phyloP scores from a whole-genome alignment of 257 asterid genomes.

The Rubia yunnanensis region DNA sequence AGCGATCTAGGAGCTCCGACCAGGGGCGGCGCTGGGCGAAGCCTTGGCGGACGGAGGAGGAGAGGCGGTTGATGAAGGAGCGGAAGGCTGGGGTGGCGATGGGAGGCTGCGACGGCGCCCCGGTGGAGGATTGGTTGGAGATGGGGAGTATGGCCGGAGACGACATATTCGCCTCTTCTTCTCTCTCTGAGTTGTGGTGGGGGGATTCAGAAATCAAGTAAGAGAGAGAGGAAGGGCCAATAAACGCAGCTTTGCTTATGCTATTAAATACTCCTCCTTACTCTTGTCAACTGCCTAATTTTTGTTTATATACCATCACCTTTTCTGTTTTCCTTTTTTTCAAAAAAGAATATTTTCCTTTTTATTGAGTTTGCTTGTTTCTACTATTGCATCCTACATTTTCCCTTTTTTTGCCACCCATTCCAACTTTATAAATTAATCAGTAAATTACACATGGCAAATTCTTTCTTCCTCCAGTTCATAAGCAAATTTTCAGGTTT shows the following conservation, averaged over 20 bases:
- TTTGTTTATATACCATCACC: too few relatives aligned
- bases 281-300: too few relatives aligned
- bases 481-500: too few relatives aligned
- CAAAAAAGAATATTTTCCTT: too few relatives aligned
- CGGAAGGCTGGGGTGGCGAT: constrained; percentile 78
- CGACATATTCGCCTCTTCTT: constrained; percentile 34
- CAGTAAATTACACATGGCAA: too few relatives aligned
- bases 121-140: constrained; percentile 42
- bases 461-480: too few relatives aligned
- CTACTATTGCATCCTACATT: too few relatives aligned
- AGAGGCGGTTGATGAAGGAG: constrained; percentile 53
- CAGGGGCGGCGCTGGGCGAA: constrained; percentile 89
- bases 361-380: too few relatives aligned
- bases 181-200: not conserved
- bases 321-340: too few relatives aligned
- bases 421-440: too few relatives aligned
- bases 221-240: not conserved
- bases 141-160: constrained; percentile 63
- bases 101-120: constrained; percentile 24
- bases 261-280: too few relatives aligned
- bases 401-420: too few relatives aligned
- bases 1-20: constrained; percentile 68
- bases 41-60: constrained; percentile 52
- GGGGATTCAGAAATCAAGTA: not conserved
- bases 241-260: not conserved